phyloP scores from a whole-genome alignment of 2,329 filamentous ascomycete genomes.

The Aspergillus pseudotamarii region DNA sequence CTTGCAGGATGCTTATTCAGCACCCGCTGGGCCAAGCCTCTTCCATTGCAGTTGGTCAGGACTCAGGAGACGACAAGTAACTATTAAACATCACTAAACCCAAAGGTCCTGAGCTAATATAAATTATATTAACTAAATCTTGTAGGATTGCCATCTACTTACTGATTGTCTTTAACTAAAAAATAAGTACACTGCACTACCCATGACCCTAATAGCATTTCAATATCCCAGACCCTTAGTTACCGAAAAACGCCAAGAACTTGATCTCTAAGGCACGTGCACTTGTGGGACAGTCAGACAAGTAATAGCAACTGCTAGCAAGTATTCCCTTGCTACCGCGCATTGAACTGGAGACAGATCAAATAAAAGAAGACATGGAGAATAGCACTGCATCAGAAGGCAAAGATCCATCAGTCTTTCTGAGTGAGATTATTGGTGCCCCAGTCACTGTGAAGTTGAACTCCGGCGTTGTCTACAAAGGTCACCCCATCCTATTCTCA shows the following conservation, averaged over 20 bases:
- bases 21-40: too few species aligned
- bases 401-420: constrained; percentile 90
- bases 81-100: too few species aligned
- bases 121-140: too few species aligned
- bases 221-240: not conserved
- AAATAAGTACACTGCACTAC: too few species aligned
- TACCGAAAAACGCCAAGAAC: not conserved
- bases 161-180: too few species aligned
- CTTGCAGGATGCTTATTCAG: too few species aligned
- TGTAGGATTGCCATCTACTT: too few species aligned
- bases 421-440: constrained; percentile 91
- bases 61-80: too few species aligned
- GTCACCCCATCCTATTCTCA: constrained; percentile 49
- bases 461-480: constrained; percentile 98
- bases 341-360: not conserved
- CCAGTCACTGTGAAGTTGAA: constrained; percentile 97
- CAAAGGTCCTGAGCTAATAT: too few species aligned
- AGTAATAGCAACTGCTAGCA: not conserved
- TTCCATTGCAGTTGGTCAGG: too few species aligned
- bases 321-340: not conserved
- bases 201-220: not conserved
- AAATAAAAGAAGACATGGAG: constrained; percentile 61
- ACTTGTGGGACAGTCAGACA: not conserved
- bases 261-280: not conserved
- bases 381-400: constrained; percentile 72